Evolutionary conservation across 2,329 filamentous ascomycete species (phyloP), one percentile per base, ranked within the genome.

Genomic region (Dactylonectria estremocensis): DNA sequence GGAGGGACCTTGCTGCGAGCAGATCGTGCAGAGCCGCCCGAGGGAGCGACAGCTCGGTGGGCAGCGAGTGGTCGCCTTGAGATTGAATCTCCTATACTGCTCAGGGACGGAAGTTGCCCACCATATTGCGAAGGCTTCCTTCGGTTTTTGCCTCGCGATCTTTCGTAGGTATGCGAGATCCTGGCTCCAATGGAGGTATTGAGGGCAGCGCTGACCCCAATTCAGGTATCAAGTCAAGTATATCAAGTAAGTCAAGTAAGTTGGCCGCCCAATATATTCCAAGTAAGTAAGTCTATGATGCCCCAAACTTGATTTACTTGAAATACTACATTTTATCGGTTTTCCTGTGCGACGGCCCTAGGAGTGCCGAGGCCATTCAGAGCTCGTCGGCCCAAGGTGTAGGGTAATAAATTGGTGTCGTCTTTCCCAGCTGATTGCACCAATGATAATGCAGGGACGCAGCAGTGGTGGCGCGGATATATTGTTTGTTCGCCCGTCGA

Each of bases 41-140:
- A 14, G 33, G 33, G 46, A 52, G 57, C 46, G 31, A 61, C 13
- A 61, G 57, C 33, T 52, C 57, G 20, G 57, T 31, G 20, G 31
- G 31, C 57, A 61, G 33, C 10, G 10, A 40, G 28, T 28, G 10
- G 33, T 61, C 46, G 33, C 57, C 57, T 61, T 43, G 14, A 43
- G n/a, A n/a, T 43, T 43, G n/a, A n/a, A 14, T 43, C 37, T 43
- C 37, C 14, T 43, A n/a, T 43, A 43, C 37, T 43, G 37, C 37
- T 43, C 14, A 43, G 37, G 37, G 14, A n/a, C 37, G 37, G 37
- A 16, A 43, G 37, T 43, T 16, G 11, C 11, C 37, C 37, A 43
- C 37, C 5, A 43, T 43, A n/a, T 16, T 43, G 14, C n/a, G 11
- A 43, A 43, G 5, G 37, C 37, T 13, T 43, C 37, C 14, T 14